Evolutionary conservation across 495 filamentous ascomycete species (phyloP), one percentile per base, ranked within the genome.

Genomic region (Chaetomium fimeti): DNA sequence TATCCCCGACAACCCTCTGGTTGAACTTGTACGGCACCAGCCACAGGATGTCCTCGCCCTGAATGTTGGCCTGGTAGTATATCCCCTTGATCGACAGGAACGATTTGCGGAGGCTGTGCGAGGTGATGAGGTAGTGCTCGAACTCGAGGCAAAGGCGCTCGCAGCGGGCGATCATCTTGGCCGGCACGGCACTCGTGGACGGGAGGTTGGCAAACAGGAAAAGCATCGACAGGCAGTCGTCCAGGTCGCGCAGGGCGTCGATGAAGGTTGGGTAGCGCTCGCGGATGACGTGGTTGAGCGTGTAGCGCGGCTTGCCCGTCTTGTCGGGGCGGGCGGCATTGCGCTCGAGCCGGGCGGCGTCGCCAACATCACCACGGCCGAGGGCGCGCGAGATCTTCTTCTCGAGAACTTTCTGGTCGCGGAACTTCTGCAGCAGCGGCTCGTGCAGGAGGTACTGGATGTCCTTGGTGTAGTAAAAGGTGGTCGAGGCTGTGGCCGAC

Each of bases 61-160:
- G 92, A 56, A 98, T 93, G 53, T 90, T 98, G 9, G 93, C 95
- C 80, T 98, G 95, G 78, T 98, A 98, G 79, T 98, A 98, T 71
- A 98, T 97, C 72, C 94, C 94, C 82, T 98, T 98, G 77, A 98
- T 98, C 1, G 91, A 96, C 57, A 98, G 82, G 79, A 98, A 98
- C 7, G 91, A 95, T 78, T 96, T 97, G 70, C 91, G 89, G 61
- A 98, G 81, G 55, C 89, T 91, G 77, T 96, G 87, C 24, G 92
- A 91, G 51, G 85, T 83, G 74, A 98, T 98, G 60, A 98, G 83
- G 78, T 96, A 98, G 81, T 98, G 95, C 75, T 97, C 86, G 81
- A 97, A 98, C 78, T 98, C 94, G 71, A 91, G 87, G 73, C 88
- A 91, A 25, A 98, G 81, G 32, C 91, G 84, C 77, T 98, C 91